A percentile compares a stretch with the other conserved stretches of the same genome.
phyloP scores from a whole-genome alignment of 2,329 filamentous ascomycete species.

The Aspergillus caelatus region DNA sequence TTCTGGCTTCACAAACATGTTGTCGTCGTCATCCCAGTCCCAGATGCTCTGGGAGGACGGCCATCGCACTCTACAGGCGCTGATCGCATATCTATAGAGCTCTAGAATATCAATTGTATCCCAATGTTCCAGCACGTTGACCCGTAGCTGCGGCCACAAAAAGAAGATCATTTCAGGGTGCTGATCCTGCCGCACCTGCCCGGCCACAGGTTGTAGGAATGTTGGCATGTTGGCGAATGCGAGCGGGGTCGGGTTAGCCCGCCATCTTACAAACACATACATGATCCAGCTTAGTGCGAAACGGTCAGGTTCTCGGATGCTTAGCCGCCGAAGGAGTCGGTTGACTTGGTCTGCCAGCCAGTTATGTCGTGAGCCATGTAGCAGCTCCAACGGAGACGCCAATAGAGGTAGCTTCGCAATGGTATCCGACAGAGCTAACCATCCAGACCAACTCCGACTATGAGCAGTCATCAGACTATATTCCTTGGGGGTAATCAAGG shows the following conservation, averaged over 20 bases:
- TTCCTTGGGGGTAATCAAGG: background rate
- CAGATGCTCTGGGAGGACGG: slow-evolving; percentile 15
- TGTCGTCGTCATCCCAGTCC: slow-evolving; percentile 15
- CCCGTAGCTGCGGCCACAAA: slow-evolving; percentile 5
- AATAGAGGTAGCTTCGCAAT: background rate
- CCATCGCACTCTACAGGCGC: slow-evolving; percentile 20
- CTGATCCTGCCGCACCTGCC: background rate
- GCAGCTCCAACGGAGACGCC: slow-evolving; percentile 1
- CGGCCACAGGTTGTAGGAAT: background rate
- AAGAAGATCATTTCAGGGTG: background rate
- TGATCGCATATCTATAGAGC: slow-evolving; percentile 9
- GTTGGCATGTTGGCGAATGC: background rate
- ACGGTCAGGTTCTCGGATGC: slow-evolving; percentile 10
- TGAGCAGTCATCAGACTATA: background rate
- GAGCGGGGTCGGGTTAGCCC: background rate
- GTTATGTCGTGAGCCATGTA: slow-evolving; percentile 13
- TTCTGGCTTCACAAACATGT: slow-evolving; percentile 9
- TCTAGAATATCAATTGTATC: slow-evolving; percentile 10
- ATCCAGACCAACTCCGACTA: background rate
- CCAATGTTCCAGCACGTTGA: slow-evolving; percentile 3
- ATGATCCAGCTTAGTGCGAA: slow-evolving; percentile 8
- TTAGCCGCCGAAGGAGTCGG: background rate
- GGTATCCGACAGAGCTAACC: background rate
- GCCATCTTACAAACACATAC: slow-evolving; percentile 13
- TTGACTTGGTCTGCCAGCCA: slow-evolving; percentile 10